phyloP scores from a whole-genome alignment of 148 eudicot genomes.

The Rhododendron kiyosumense region DNA sequence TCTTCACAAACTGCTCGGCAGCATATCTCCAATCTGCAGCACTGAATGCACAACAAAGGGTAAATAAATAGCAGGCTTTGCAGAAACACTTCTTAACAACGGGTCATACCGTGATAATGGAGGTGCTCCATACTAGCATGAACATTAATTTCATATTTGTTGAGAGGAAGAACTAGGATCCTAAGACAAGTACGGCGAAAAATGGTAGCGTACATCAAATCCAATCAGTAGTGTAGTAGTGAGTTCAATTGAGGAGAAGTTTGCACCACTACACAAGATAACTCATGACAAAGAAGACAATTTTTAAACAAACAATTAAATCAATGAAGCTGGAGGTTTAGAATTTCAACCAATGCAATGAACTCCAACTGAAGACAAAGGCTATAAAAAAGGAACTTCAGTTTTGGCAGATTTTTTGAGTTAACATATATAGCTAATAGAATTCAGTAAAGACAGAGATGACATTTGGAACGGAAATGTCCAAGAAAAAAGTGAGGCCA shows the following conservation, averaged over 20 bases:
- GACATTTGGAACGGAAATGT: not conserved
- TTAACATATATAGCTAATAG: not conserved
- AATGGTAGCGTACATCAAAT: not conserved
- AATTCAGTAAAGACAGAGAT: slow-evolving; percentile 2
- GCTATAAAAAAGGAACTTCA: not conserved
- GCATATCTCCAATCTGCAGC: slow-evolving; percentile 87
- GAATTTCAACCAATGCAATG: not conserved
- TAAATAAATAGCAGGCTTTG: slow-evolving; percentile 5
- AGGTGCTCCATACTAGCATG: not conserved
- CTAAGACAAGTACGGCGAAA: not conserved
- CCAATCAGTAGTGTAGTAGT: not conserved
- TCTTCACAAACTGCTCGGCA: slow-evolving; percentile 73
- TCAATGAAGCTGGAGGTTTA: not conserved
- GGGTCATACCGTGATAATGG: not conserved
- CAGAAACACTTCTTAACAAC: not conserved
- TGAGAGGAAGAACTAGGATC: not conserved
- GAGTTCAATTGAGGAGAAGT: not conserved
- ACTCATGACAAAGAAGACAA: not conserved
- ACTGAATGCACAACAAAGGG: slow-evolving; percentile 32
- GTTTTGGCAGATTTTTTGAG: not conserved
- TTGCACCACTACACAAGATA: not conserved
- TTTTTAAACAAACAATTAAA: not conserved
- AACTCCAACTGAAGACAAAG: not conserved
- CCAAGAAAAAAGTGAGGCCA: not conserved
- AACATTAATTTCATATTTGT: not conserved